Conservation (phyloP, 495 filamentous ascomycete genomes). For the Poronia punctata region DNA sequence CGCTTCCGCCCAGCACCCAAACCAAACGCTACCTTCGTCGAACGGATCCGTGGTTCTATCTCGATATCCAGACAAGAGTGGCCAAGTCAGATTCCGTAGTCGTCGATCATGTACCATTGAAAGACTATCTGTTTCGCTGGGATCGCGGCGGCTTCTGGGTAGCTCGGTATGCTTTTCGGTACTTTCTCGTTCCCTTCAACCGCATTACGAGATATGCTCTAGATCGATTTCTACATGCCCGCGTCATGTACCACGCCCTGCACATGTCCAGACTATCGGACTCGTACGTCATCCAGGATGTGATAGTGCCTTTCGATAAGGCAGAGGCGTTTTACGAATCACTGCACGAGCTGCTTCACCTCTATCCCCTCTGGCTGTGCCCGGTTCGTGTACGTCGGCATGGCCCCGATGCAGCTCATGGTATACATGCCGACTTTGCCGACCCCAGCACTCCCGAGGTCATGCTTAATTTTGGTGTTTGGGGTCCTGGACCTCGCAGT, state of each 20-base stretch:
- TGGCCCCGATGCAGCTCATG: constrained; percentile 24
- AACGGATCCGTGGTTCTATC: constrained; percentile 48
- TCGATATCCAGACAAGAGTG: constrained; percentile 31
- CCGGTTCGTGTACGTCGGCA: constrained; percentile 38
- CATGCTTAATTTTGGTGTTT: constrained; percentile 43
- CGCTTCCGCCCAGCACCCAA: constrained; percentile 19
- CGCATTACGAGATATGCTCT: constrained; percentile 41
- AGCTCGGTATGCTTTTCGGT: constrained; percentile 42
- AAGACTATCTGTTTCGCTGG: constrained; percentile 56
- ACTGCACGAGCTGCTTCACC: constrained; percentile 30
- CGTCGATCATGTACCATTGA: constrained; percentile 34
- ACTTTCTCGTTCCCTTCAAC: constrained; percentile 49
- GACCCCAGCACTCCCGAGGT: constrained; percentile 19
- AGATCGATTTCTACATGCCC: constrained; percentile 51
- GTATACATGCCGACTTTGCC: constrained; percentile 32
- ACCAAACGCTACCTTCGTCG: constrained; percentile 34
- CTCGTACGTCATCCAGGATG: constrained; percentile 47
- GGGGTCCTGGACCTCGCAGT: constrained; percentile 31
- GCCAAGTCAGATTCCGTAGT: constrained; percentile 5
- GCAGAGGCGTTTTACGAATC: constrained; percentile 37
- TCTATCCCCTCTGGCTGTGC: constrained; percentile 53
- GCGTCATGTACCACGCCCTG: constrained; percentile 50
- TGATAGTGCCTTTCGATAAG: constrained; percentile 38
- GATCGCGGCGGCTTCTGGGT: constrained; percentile 57
- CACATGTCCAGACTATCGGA: constrained; percentile 42